A percentile compares a stretch with the other conserved stretches of the same genome.
phyloP scores from a whole-genome alignment of 768 basidiomycete species.

The Suillus plorans region DNA sequence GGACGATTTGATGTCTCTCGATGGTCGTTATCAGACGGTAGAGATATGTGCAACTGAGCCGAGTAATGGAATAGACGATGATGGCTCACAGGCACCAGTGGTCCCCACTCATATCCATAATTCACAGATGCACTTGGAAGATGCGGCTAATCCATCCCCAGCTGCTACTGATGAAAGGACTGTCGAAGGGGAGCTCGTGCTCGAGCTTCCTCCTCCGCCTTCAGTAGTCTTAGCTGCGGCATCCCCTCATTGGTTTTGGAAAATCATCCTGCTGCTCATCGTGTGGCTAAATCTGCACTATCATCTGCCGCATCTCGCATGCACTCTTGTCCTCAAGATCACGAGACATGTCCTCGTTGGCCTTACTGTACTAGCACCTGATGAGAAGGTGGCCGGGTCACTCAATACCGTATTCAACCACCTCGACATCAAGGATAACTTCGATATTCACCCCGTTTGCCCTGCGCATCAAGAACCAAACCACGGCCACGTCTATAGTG shows the following conservation, averaged over 20 bases:
- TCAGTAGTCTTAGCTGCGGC: background rate
- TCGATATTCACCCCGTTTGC: background rate
- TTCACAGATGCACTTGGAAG: too few species aligned
- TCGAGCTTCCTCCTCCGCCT: too few species aligned
- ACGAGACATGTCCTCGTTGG: background rate
- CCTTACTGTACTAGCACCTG: background rate
- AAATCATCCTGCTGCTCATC: background rate
- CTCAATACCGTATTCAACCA: background rate
- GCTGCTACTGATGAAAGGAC: too few species aligned
- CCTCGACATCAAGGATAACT: background rate
- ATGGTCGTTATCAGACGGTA: too few species aligned
- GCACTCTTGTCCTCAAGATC: background rate
- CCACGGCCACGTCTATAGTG: background rate
- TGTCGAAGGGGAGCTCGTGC: too few species aligned
- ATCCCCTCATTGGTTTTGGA: background rate
- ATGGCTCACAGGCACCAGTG: too few species aligned
- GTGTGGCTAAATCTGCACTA: background rate
- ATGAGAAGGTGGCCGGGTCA: background rate
- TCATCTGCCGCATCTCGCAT: background rate
- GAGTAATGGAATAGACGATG: too few species aligned
- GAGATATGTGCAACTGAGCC: too few species aligned
- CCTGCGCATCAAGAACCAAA: background rate
- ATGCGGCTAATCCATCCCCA: too few species aligned
- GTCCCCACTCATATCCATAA: too few species aligned
- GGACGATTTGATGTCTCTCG: too few species aligned